These are phyloP conservation scores for Xylaria multiplex DNA, from an alignment of 2,329 filamentous ascomycete genomes.

Conservation along the genomic window DNA sequence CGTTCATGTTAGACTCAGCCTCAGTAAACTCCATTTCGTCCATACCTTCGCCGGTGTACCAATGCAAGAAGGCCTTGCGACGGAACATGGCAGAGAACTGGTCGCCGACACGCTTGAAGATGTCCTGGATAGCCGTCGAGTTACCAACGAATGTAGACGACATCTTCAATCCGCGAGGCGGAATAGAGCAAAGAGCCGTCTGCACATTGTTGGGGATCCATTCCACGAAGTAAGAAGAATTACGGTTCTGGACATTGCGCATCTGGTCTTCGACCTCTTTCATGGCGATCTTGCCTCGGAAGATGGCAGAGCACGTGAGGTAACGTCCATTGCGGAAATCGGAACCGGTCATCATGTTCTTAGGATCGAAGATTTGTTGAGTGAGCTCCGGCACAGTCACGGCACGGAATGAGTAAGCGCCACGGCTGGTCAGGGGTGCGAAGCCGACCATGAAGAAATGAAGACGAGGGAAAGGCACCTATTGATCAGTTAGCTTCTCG, in stretches of 20 bases:
- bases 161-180: constrained; percentile 97
- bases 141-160: constrained; percentile 99
- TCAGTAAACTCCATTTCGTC: constrained; percentile 99
- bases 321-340: constrained; percentile 99
- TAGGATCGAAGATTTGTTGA: constrained; percentile 99
- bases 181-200: constrained; percentile 98
- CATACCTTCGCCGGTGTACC: constrained; percentile 99
- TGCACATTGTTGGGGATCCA: constrained; percentile 99
- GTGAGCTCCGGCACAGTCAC: constrained; percentile 98
- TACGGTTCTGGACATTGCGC: constrained; percentile 99
- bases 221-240: constrained; percentile 98
- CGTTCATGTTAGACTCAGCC: constrained; percentile 99
- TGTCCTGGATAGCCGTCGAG: constrained; percentile 99
- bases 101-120: constrained; percentile 99
- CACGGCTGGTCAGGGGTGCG: constrained; percentile 93
- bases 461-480: constrained; percentile 98
- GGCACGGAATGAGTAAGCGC: constrained; percentile 94
- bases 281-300: constrained; percentile 99
- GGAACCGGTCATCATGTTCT: constrained; percentile 99
- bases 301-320: constrained; percentile 99
- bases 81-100: constrained; percentile 99
- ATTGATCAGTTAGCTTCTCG: constrained; percentile 79
- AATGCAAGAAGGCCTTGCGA: constrained; percentile 99
- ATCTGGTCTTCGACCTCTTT: constrained; percentile 99
- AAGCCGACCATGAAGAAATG: constrained; percentile 99